These are phyloP conservation scores for Penicillium sp. DNA, from an alignment of 2,329 filamentous ascomycete species.

Conservation along the genomic window DNA sequence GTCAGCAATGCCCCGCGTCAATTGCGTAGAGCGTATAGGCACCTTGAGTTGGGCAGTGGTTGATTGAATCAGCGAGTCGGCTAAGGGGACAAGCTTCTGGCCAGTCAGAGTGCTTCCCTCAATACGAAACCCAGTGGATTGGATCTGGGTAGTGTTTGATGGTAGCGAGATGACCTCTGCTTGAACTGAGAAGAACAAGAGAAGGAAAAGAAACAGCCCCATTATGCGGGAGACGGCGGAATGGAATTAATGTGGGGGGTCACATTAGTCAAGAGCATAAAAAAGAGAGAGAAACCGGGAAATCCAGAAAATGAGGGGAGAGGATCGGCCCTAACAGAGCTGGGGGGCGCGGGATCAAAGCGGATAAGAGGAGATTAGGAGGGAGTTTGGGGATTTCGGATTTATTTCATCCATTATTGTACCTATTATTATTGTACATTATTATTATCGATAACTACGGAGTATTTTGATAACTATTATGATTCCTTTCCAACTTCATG, in stretches of 20 bases:
- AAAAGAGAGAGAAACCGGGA: slow-evolving; percentile 18
- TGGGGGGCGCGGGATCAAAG: slow-evolving; percentile 17
- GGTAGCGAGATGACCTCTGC: slow-evolving; percentile 26
- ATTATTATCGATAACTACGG: too few relatives aligned
- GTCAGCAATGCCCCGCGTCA: slow-evolving; percentile 4
- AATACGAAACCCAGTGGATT: slow-evolving; percentile 25
- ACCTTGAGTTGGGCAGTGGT: slow-evolving; percentile 25
- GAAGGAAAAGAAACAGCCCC: slow-evolving; percentile 11
- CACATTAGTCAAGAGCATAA: slow-evolving; percentile 22
- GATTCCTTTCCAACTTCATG: too few relatives aligned
- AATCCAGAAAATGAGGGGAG: slow-evolving; percentile 25
- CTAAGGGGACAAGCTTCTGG: slow-evolving; percentile 28
- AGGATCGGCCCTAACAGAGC: slow-evolving; percentile 16
- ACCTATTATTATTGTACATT: neutral
- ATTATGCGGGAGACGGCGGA: slow-evolving; percentile 15
- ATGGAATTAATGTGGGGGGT: slow-evolving; percentile 11
- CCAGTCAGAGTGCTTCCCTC: slow-evolving; percentile 21
- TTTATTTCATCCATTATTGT: neutral
- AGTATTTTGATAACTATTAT: too few relatives aligned
- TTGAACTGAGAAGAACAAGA: slow-evolving; percentile 15
- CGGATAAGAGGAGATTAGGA: slow-evolving; percentile 13
- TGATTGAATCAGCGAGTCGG: slow-evolving; percentile 21
- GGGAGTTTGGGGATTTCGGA: neutral
- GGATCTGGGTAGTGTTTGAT: slow-evolving; percentile 28
- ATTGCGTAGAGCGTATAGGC: neutral